phyloP scores from a whole-genome alignment of 257 asterid species.

The Gentiana dahurica region DNA sequence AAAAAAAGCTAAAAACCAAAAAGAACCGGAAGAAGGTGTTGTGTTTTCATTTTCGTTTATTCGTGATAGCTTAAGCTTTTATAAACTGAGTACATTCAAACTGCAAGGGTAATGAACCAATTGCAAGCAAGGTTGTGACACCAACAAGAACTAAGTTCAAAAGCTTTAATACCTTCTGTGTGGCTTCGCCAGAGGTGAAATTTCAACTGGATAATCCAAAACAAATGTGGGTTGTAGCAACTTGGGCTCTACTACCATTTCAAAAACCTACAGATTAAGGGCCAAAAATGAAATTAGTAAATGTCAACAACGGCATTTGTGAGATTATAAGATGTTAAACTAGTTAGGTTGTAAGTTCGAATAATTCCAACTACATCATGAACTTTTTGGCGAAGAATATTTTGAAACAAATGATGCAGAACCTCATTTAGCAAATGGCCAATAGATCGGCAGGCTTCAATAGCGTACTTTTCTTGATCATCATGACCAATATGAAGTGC shows the following conservation, averaged over 20 bases:
- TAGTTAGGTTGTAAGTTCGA: not conserved
- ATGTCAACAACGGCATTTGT: not conserved
- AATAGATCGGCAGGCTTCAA: slow-evolving; percentile 69
- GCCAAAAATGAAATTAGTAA: not conserved
- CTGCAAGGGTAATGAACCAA: too few species aligned
- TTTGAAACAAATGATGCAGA: slow-evolving; percentile 6
- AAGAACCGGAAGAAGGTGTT: too few species aligned
- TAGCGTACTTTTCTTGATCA: slow-evolving; percentile 28
- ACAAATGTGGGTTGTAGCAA: slow-evolving; percentile 93
- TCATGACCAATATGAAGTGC: slow-evolving; percentile 28
- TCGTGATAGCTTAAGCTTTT: too few species aligned
- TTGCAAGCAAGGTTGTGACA: too few species aligned
- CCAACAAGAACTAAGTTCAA: too few species aligned
- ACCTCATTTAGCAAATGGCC: slow-evolving; percentile 93
- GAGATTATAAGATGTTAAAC: not conserved
- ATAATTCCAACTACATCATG: not conserved
- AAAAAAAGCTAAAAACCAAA: too few species aligned
- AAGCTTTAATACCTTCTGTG: slow-evolving; percentile 57
- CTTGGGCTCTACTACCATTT: slow-evolving; percentile 68
- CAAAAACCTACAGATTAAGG: slow-evolving; percentile 26
- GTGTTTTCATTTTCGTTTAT: too few species aligned
- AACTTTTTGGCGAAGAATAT: not conserved
- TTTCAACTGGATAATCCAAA: slow-evolving; percentile 92
- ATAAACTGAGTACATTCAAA: too few species aligned
- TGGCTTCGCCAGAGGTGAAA: slow-evolving; percentile 96